phyloP scores from a whole-genome alignment of 257 asterid genomes.

The Craterostigma plantagineum region DNA sequence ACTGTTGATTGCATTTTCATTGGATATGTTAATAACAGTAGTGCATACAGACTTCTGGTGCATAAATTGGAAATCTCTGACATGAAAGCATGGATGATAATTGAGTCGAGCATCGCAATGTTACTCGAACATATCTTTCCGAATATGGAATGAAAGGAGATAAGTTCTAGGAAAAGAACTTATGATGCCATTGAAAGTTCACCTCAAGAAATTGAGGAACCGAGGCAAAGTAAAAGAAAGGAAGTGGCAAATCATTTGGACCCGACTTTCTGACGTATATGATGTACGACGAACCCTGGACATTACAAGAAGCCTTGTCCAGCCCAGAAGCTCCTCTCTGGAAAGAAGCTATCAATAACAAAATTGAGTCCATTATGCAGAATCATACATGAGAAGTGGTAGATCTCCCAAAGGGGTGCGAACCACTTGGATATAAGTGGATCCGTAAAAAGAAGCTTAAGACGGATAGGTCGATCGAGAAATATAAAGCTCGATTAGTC shows the following conservation, averaged over 20 bases:
- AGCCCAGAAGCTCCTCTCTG: background rate
- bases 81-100: too few species aligned
- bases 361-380: background rate
- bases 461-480: background rate
- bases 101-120: too few species aligned
- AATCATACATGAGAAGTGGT: background rate
- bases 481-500: slow-evolving; percentile 1
- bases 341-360: slow-evolving; percentile 2
- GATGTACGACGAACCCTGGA: background rate
- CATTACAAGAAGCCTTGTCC: background rate
- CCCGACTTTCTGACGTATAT: too few species aligned
- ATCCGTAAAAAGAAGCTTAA: background rate
- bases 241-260: too few species aligned
- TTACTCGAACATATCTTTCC: too few species aligned
- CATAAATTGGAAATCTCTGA: background rate
- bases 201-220: too few species aligned
- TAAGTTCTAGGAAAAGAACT: too few species aligned
- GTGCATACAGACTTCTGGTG: too few species aligned
- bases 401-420: background rate
- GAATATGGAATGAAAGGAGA: too few species aligned
- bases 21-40: background rate
- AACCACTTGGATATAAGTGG: background rate
- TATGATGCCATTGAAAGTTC: too few species aligned
- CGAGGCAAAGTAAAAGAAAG: too few species aligned
- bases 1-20: too few species aligned